Conservation (phyloP, 1,284 basidiomycete species). For the Filobasidium uniguttulatum region DNA sequence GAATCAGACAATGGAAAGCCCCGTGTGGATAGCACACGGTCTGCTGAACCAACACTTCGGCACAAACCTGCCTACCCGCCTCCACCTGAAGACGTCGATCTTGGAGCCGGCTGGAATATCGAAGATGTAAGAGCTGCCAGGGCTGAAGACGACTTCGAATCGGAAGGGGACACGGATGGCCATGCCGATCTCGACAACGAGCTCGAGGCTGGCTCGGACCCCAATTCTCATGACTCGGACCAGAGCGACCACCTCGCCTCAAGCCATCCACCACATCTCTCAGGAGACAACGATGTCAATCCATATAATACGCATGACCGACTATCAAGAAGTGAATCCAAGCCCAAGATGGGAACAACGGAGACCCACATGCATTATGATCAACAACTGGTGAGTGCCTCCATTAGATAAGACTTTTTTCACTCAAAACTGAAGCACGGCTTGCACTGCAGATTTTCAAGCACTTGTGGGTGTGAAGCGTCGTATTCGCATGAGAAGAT, state of each 20-base stretch:
- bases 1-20: neutral
- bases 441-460: constrained; percentile 42
- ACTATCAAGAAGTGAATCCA: constrained; percentile 21
- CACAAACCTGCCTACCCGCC: constrained; percentile 1
- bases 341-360: constrained; percentile 50
- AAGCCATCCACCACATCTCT: neutral
- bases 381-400: constrained; percentile 39
- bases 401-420: too few species aligned
- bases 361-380: constrained; percentile 59
- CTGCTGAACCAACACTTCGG: neutral
- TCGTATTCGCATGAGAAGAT: too few species aligned
- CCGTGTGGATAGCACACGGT: neutral
- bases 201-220: constrained; percentile 1
- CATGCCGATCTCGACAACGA: constrained; percentile 37
- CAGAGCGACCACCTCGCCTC: neutral
- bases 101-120: constrained; percentile 12
- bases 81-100: constrained; percentile 11
- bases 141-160: constrained; percentile 6
- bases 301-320: too few species aligned
- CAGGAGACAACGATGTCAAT: constrained; percentile 25
- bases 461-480: constrained; percentile 54
- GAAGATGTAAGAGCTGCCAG: constrained; percentile 6
- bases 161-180: constrained; percentile 14
- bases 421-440: neutral
- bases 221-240: constrained; percentile 11